Conservation (phyloP, 2,329 filamentous ascomycete genomes). For the Alternaria hordeiaustralica region DNA sequence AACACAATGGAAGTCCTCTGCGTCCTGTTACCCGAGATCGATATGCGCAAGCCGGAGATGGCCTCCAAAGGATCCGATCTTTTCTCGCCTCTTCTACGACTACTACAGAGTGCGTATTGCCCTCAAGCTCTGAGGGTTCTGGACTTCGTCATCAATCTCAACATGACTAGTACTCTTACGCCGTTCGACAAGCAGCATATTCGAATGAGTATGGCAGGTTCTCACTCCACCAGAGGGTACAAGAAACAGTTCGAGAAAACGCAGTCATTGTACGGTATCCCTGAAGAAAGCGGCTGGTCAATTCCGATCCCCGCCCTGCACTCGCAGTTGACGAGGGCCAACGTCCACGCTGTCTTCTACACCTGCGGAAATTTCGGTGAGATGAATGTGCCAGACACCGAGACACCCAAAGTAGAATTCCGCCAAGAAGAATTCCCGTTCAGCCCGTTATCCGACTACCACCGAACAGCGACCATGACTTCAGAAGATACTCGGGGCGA, state of each 20-base stretch:
- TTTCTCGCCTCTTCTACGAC: constrained; percentile 86
- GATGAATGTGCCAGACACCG: constrained; percentile 62
- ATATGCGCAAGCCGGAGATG: constrained; percentile 91
- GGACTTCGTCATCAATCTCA: constrained; percentile 95
- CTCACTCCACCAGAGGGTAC: constrained; percentile 77
- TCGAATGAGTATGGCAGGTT: constrained; percentile 96
- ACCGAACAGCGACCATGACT: constrained; percentile 89
- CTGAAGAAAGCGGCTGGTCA: constrained; percentile 94
- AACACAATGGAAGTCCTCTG: constrained; percentile 92
- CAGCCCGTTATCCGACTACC: constrained; percentile 71
- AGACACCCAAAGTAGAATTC: constrained; percentile 90
- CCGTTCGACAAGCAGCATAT: constrained; percentile 94
- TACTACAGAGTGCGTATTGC: constrained; percentile 92
- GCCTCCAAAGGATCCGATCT: constrained; percentile 91
- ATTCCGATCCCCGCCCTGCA: constrained; percentile 91
- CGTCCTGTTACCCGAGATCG: constrained; percentile 83
- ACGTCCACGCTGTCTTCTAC: constrained; percentile 96
- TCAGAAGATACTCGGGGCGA: constrained; percentile 80
- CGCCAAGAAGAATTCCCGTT: constrained; percentile 86
- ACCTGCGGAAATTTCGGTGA: constrained; percentile 70
- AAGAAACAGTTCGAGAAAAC: constrained; percentile 95
- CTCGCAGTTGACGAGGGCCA: constrained; percentile 82
- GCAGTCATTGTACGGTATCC: constrained; percentile 94
- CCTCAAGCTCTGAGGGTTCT: constrained; percentile 90
- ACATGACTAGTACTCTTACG: constrained; percentile 76